phyloP scores from a whole-genome alignment of 768 basidiomycete species.

The Cantharellus cinnabarinus region DNA sequence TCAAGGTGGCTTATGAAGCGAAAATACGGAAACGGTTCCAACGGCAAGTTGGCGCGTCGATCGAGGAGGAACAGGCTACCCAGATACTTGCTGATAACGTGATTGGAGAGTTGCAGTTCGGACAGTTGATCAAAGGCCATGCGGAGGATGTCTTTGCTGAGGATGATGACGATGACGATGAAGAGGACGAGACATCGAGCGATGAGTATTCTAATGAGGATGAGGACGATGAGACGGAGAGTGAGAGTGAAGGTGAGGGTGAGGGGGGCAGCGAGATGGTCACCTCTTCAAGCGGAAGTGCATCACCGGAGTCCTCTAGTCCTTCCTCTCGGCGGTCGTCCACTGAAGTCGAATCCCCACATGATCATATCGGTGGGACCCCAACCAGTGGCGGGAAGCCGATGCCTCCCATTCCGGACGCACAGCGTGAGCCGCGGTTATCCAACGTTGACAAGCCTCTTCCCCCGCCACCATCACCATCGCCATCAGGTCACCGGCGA shows the following conservation, averaged over 20 bases:
- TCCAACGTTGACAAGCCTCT: not conserved
- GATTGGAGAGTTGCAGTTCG: slow-evolving; percentile 62
- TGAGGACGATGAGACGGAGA: not conserved
- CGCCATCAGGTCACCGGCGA: not conserved
- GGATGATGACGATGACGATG: slow-evolving; percentile 21
- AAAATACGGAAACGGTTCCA: slow-evolving; percentile 69
- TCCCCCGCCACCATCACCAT: slow-evolving; percentile 4
- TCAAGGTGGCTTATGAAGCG: slow-evolving; percentile 83
- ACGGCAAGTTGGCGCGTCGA: slow-evolving; percentile 32
- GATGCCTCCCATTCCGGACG: not conserved
- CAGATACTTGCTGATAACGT: slow-evolving; percentile 62
- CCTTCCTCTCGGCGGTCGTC: not conserved
- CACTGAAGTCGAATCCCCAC: no score
- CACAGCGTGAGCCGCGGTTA: not conserved
- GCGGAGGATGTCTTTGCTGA: slow-evolving; percentile 66
- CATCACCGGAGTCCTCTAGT: not conserved
- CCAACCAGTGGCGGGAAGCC: not conserved
- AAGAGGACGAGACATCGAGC: slow-evolving; percentile 23
- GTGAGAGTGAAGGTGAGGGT: not conserved
- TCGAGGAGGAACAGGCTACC: slow-evolving; percentile 68
- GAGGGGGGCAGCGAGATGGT: not conserved
- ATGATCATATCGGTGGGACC: no score
- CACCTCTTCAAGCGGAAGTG: not conserved
- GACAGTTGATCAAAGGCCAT: slow-evolving; percentile 57
- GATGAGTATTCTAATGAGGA: slow-evolving; percentile 10